phyloP scores from a whole-genome alignment of 352 stramenopile genomes.

The Globisporangium iwayamae region DNA sequence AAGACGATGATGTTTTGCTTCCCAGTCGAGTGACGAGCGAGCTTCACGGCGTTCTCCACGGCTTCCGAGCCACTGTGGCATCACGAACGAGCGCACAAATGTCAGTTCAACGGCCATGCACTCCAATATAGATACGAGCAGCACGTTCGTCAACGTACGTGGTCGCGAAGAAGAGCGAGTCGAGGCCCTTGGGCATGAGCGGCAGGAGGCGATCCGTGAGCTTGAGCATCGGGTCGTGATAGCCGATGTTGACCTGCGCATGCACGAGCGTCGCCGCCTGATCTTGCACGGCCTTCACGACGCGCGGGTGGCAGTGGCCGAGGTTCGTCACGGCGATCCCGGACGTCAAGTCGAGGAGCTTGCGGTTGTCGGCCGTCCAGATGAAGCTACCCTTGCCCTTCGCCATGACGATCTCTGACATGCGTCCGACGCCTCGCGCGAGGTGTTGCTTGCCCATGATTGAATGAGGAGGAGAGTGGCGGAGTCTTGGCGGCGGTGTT shows the following conservation, averaged over 20 bases:
- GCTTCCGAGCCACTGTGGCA: constrained; percentile 82
- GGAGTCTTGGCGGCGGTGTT: neutral
- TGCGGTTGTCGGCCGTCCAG: constrained; percentile 83
- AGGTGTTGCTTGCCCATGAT: constrained; percentile 72
- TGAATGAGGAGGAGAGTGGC: neutral
- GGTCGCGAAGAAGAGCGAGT: constrained; percentile 90
- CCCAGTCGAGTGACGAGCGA: constrained; percentile 86
- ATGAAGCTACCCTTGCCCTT: constrained; percentile 86
- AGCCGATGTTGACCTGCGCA: constrained; percentile 90
- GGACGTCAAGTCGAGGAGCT: constrained; percentile 91
- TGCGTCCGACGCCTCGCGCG: constrained; percentile 72
- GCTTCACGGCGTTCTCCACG: constrained; percentile 91
- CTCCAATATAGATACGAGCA: neutral
- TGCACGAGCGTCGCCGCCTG: constrained; percentile 89
- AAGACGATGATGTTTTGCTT: constrained; percentile 92
- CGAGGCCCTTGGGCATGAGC: constrained; percentile 71
- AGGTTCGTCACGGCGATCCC: constrained; percentile 92
- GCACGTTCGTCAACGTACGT: constrained; percentile 22
- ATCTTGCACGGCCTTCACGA: constrained; percentile 88
- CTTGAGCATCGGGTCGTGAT: constrained; percentile 91
- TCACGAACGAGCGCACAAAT: constrained; percentile 1
- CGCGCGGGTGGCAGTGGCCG: constrained; percentile 90
- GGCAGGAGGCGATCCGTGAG: constrained; percentile 81
- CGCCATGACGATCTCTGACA: constrained; percentile 82
- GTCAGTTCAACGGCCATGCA: constrained; percentile 1